phyloP scores from a whole-genome alignment of 169 alveolate genomes.

The Plasmodium fragile region DNA sequence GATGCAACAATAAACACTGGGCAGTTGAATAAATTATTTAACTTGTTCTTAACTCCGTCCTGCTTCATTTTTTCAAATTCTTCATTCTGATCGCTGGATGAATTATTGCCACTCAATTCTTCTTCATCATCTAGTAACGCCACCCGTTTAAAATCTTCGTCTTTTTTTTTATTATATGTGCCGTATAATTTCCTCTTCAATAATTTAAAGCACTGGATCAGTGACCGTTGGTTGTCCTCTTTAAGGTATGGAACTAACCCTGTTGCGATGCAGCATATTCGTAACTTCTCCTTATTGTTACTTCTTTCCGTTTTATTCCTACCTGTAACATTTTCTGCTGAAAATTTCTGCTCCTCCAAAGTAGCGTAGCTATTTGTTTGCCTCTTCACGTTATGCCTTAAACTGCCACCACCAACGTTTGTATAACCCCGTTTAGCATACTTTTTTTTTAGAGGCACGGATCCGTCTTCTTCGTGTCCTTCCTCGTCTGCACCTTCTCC shows the following conservation, averaged over 20 bases:
- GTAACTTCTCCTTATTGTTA: not conserved
- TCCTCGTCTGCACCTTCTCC: not conserved
- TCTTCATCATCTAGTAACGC: not conserved
- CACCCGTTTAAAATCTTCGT: not conserved
- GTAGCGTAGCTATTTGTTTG: not conserved
- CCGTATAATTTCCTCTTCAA: conserved; percentile 45
- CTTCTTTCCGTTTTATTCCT: not conserved
- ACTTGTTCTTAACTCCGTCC: conserved; percentile 15
- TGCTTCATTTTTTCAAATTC: conserved; percentile 43
- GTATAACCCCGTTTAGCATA: not conserved
- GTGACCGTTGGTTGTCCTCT: conserved; percentile 37
- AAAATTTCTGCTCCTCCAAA: not conserved
- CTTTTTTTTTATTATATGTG: conserved; percentile 29
- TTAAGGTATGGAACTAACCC: conserved; percentile 71
- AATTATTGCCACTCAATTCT: not conserved
- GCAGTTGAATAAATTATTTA: conserved; percentile 34
- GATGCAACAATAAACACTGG: conserved; percentile 59
- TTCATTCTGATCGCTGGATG: not conserved
- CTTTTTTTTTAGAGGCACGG: not conserved
- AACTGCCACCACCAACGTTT: not conserved
- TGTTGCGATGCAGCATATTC: conserved; percentile 50
- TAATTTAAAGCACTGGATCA: conserved; percentile 52
- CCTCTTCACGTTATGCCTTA: not conserved
- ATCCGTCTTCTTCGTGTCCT: not conserved
- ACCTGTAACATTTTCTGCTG: not conserved